phyloP scores from a whole-genome alignment of 2,329 filamentous ascomycete species.

The Aspergillus uvarum region DNA sequence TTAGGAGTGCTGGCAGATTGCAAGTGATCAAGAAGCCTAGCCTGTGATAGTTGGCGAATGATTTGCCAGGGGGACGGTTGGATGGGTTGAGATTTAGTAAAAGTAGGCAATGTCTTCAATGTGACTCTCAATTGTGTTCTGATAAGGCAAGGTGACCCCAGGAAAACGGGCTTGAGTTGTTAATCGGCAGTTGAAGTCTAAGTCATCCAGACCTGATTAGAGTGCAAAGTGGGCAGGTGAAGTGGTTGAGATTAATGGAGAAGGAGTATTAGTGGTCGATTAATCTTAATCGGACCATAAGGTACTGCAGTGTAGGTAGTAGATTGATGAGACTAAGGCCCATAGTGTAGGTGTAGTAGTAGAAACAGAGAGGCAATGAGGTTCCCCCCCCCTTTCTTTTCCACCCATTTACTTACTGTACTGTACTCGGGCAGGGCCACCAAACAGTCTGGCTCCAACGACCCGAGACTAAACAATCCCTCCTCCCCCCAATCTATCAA shows the following conservation, averaged over 20 bases:
- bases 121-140: not conserved
- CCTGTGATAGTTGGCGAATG: not conserved
- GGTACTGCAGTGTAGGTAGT: not conserved
- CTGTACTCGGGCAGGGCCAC: slow-evolving; percentile 22
- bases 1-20: not conserved
- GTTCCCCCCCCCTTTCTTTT: slow-evolving; percentile 36
- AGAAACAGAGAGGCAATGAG: slow-evolving; percentile 6
- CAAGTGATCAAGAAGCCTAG: not conserved
- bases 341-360: not conserved
- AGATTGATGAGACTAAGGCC: too few relatives aligned
- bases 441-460: not conserved
- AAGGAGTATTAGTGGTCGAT: not conserved
- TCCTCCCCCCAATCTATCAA: slow-evolving; percentile 22
- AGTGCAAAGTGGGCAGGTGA: not conserved
- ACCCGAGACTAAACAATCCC: slow-evolving; percentile 11
- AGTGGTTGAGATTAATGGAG: not conserved
- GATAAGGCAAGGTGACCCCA: not conserved
- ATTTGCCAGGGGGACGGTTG: not conserved
- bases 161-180: not conserved
- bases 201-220: not conserved
- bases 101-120: not conserved
- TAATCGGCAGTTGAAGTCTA: not conserved
- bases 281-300: slow-evolving; percentile 7
- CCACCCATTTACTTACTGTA: not conserved
- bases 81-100: not conserved